Evolutionary conservation across 2,329 filamentous ascomycete genomes (phyloP).

Genomic region (Alternaria conjuncta): DNA sequence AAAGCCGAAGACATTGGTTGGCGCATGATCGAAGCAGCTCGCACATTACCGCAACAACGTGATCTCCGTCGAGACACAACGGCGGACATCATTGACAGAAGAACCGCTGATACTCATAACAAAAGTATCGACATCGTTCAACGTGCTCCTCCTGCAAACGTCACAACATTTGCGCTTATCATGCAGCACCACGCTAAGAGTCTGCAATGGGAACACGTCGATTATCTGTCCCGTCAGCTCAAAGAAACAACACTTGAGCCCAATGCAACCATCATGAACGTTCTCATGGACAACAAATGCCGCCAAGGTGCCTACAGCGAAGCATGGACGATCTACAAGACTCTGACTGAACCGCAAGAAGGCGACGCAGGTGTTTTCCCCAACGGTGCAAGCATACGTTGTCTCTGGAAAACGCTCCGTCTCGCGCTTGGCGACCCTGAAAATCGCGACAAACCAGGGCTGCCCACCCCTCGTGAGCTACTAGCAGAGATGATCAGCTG

Average conservation of each 20-base stretch:
- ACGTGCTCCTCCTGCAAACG: slow-evolving; percentile 34
- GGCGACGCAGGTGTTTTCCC: slow-evolving; percentile 33
- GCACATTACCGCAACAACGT: not conserved
- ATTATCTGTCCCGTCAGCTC: slow-evolving; percentile 39
- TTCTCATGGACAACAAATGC: slow-evolving; percentile 39
- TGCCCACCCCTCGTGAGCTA: slow-evolving; percentile 43
- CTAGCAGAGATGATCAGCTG: slow-evolving; percentile 39
- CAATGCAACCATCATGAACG: slow-evolving; percentile 41
- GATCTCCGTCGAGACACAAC: not conserved
- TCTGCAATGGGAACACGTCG: slow-evolving; percentile 43
- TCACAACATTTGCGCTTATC: slow-evolving; percentile 40
- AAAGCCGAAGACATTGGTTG: slow-evolving; percentile 47
- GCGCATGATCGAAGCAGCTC: slow-evolving; percentile 42
- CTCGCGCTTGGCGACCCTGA: slow-evolving; percentile 32
- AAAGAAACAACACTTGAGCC: slow-evolving; percentile 25
- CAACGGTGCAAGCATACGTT: slow-evolving; percentile 35
- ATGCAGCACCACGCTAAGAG: slow-evolving; percentile 39
- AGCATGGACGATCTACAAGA: slow-evolving; percentile 38
- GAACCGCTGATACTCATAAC: not conserved
- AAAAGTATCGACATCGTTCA: slow-evolving; percentile 1
- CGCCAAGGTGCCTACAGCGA: slow-evolving; percentile 37
- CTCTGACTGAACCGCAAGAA: slow-evolving; percentile 29
- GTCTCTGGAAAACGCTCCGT: slow-evolving; percentile 43
- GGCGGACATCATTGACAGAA: slow-evolving; percentile 5
- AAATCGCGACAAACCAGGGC: slow-evolving; percentile 18